Percentiles rank a stretch among this genome's conserved stretches.
phyloP scores from a whole-genome alignment of 2,329 filamentous ascomycete species.

The Colletotrichum orchidophilum region DNA sequence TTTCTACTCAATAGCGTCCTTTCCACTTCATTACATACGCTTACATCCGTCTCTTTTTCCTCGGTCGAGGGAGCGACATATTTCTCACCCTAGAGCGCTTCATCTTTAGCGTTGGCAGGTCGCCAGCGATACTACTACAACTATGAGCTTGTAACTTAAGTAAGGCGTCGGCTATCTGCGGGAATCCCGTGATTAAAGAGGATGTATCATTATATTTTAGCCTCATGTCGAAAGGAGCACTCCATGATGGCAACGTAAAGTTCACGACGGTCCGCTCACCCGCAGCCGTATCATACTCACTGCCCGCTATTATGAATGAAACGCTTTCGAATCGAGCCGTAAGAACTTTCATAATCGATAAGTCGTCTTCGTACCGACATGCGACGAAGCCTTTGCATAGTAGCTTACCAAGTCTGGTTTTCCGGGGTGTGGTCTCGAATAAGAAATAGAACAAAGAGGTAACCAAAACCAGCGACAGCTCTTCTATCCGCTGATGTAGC shows the following conservation, averaged over 20 bases:
- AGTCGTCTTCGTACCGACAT: background rate
- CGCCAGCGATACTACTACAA: background rate
- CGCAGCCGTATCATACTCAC: background rate
- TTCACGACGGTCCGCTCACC: background rate
- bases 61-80: background rate
- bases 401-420: background rate
- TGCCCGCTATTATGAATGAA: background rate
- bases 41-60: background rate
- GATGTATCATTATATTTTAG: background rate
- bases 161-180: background rate
- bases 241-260: background rate
- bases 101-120: background rate
- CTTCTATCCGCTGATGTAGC: background rate
- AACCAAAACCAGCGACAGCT: background rate
- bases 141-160: background rate
- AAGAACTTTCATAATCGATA: background rate
- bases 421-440: background rate
- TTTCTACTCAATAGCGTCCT: too few relatives aligned
- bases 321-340: background rate
- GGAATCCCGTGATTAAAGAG: background rate
- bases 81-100: background rate
- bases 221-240: background rate
- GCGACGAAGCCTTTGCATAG: background rate
- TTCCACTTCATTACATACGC: too few relatives aligned
- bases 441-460: background rate